A percentile compares a stretch with the other conserved stretches of the same genome.
Conservation (phyloP, 176 grass and related monocot species). For the Melocanna baccifera region DNA sequence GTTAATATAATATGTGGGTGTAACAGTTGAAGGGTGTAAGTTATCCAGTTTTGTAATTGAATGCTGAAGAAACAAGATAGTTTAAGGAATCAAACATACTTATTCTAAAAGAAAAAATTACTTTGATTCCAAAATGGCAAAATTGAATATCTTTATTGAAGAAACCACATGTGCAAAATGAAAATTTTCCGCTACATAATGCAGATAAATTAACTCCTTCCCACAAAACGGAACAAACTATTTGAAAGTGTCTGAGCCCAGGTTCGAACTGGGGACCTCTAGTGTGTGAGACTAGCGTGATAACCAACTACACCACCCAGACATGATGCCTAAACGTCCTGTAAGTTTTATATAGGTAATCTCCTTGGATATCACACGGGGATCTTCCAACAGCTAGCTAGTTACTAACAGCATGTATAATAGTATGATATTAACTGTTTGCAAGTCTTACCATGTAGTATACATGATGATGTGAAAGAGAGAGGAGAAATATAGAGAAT, state of each 20-base stretch:
- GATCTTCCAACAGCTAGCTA: not conserved
- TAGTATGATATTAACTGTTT: too few relatives aligned
- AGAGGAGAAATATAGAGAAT: too few relatives aligned
- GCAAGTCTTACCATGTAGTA: too few relatives aligned
- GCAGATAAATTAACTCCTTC: not conserved
- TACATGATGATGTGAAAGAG: too few relatives aligned
- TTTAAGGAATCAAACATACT: too few relatives aligned
- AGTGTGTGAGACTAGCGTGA: conserved; percentile 94
- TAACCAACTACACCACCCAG: conserved; percentile 85
- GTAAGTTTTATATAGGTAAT: fast-evolving
- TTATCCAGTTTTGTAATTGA: too few relatives aligned
- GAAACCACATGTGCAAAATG: not conserved
- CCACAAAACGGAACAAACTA: not conserved
- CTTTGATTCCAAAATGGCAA: not conserved
- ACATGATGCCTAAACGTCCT: not conserved
- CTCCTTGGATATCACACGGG: not conserved
- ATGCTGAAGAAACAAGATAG: too few relatives aligned
- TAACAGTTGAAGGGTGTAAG: too few relatives aligned
- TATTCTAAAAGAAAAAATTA: not conserved
- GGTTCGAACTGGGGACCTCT: conserved; percentile 80
- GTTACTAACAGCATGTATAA: too few relatives aligned
- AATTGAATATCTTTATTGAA: not conserved
- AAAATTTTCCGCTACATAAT: not conserved
- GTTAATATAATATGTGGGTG: too few relatives aligned
- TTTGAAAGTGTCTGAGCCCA: conserved; percentile 16